A percentile compares a stretch with the other conserved stretches of the same genome.
Evolutionary conservation across 176 grass and related monocot genomes (phyloP).

Genomic region (Musa acuminata): DNA sequence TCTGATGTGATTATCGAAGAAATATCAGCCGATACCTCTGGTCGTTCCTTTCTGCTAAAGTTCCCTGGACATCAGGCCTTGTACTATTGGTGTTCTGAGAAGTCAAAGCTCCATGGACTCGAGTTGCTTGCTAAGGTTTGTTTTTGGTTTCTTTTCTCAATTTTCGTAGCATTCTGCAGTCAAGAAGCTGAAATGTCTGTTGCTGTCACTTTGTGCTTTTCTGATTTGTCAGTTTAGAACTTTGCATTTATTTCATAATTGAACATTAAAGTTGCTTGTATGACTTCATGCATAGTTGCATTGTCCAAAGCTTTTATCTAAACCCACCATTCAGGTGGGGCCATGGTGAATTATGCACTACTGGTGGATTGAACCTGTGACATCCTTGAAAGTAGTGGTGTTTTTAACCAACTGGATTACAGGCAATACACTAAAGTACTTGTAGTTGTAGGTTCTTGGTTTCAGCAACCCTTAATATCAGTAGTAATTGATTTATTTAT

Average conservation of each 20-base stretch:
- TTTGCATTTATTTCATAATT: not conserved
- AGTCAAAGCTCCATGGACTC: conserved; percentile 58
- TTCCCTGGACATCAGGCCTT: conserved; percentile 44
- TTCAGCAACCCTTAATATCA: not conserved
- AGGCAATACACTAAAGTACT: not conserved
- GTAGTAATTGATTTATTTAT: not conserved
- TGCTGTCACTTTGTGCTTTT: not conserved
- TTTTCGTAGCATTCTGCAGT: not conserved
- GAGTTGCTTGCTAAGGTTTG: conserved; percentile 70
- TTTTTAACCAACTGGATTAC: not conserved
- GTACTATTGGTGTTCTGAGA: conserved; percentile 96
- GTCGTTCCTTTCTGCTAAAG: conserved; percentile 65
- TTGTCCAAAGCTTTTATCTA: too few relatives aligned
- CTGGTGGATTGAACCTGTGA: not conserved
- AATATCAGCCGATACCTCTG: conserved; percentile 68
- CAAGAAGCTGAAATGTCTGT: not conserved
- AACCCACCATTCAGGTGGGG: too few relatives aligned
- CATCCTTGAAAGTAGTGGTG: not conserved
- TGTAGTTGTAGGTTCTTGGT: not conserved
- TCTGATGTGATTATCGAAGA: conserved; percentile 52
- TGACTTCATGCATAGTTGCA: too few relatives aligned
- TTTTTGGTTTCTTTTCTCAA: not conserved
- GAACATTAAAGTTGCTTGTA: not conserved
- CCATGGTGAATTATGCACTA: not conserved
- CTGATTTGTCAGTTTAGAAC: not conserved